Evolutionary conservation across 1,284 basidiomycete genomes (phyloP).

Genomic region (Cryptococcus sp.): DNA sequence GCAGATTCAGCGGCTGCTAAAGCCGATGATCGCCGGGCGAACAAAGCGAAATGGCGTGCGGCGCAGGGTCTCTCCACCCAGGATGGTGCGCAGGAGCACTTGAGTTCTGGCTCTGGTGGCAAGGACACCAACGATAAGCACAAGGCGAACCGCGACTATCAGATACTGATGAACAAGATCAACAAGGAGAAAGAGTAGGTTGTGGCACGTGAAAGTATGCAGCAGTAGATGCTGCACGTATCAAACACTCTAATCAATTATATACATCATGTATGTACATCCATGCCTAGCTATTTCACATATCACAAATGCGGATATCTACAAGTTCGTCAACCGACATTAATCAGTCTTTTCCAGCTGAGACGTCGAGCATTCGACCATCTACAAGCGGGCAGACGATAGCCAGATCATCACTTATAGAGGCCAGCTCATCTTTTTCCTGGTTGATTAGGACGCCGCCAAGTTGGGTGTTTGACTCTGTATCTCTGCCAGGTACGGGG

Average conservation of each 20-base stretch:
- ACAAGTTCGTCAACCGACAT: neutral
- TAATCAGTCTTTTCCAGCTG: slow-evolving; percentile 7
- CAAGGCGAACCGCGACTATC: slow-evolving; percentile 49
- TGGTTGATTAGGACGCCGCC: slow-evolving; percentile 36
- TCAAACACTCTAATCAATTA: neutral
- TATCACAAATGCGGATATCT: neutral
- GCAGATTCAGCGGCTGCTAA: slow-evolving; percentile 68
- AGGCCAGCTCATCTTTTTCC: slow-evolving; percentile 40
- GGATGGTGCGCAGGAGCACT: slow-evolving; percentile 35
- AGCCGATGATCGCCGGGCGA: slow-evolving; percentile 65
- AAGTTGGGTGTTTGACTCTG: neutral
- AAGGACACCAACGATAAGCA: slow-evolving; percentile 43
- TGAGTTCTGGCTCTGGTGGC: slow-evolving; percentile 18
- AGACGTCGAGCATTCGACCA: slow-evolving; percentile 65
- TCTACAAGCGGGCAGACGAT: slow-evolving; percentile 70
- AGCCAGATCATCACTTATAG: slow-evolving; percentile 61
- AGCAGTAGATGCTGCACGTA: slow-evolving; percentile 63
- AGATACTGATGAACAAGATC: slow-evolving; percentile 48
- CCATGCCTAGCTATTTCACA: neutral
- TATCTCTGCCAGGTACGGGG: neutral
- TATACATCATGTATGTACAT: neutral
- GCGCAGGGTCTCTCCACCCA: slow-evolving; percentile 54
- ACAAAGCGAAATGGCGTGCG: slow-evolving; percentile 71
- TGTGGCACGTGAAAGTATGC: slow-evolving; percentile 61
- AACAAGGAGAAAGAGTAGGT: slow-evolving; percentile 31